Conservation (phyloP, 1,284 basidiomycete genomes). For the Puccinia coronata region DNA sequence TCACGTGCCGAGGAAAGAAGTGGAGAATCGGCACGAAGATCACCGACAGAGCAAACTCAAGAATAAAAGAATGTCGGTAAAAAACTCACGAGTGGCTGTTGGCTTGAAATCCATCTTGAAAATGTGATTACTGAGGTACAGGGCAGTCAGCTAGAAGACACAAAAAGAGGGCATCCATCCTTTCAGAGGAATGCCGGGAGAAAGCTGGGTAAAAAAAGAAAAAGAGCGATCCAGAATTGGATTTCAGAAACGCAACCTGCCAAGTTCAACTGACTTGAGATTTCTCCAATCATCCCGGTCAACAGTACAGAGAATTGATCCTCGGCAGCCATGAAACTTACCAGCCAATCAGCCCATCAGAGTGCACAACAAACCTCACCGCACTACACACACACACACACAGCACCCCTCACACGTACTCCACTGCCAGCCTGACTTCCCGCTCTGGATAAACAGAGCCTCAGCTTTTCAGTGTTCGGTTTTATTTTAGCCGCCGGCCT, state of each 20-base stretch:
- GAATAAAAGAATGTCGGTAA: too few relatives aligned
- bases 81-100: too few relatives aligned
- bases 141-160: neutral
- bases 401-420: neutral
- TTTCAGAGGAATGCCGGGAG: neutral
- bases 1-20: too few relatives aligned
- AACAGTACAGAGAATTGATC: too few relatives aligned
- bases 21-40: too few relatives aligned
- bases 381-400: neutral
- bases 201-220: neutral
- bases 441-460: neutral
- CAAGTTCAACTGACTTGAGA: too few relatives aligned
- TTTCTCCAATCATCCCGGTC: too few relatives aligned
- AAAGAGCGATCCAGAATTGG: neutral
- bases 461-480: neutral
- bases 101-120: too few relatives aligned
- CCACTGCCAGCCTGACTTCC: neutral
- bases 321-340: neutral
- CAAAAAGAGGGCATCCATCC: neutral
- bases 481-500: too few relatives aligned
- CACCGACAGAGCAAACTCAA: too few relatives aligned
- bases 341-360: neutral
- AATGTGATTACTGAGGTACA: too few relatives aligned
- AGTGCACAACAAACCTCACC: neutral
- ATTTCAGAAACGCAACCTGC: too few relatives aligned